Base-by-base conservation (phyloP, 768 basidiomycete genomes). In the Chalciporus sphaerocephalus region DNA sequence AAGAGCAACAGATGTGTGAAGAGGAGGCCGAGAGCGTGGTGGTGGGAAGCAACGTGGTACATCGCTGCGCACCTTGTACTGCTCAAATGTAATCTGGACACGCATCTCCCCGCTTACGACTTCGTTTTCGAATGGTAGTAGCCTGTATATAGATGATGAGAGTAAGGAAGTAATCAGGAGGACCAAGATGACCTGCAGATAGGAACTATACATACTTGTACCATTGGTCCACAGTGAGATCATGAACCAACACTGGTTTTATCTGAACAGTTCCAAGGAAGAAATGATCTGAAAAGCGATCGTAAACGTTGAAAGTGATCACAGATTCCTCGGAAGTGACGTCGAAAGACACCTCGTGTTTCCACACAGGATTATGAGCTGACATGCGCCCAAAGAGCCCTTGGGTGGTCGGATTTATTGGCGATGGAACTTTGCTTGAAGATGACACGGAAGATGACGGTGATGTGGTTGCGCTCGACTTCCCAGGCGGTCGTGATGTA, bases 281-380 rank as follows among this genome's bases (percentile, higher is more conserved):
- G 46, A 81, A 82, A 58, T 92, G 91, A 52, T 89, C 90, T 47
- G 78, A 78, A 32, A 79, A 76, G 40, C 87, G 81, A 71, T 98
- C 96, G 67, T 98, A 99, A 44, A 98, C 82, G 50, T 87, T 92
- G 68, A 96, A 79, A 17, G 85, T 83, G 63, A 98, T 78, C 20
- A 81, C 66, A 10, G 92, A 94, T 38, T 81, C 76, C 54, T 89
- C 85, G 10, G 90, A 90, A 21, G 91, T 97, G 43, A 98, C 87
- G 68, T 99, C 96, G 75, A 99, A 99, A 35, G 90, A 85, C 25
- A 98, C 96, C 65, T 98, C 88, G 65, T 98, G 95, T 70, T 99
- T 99, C 96, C 96, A 99, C 17, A 94, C 85, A 10, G 96, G 95
- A 71, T 92, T 97, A 60, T 90, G 78, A 46, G 89, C 76, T 16